Base-by-base conservation (phyloP, 768 basidiomycete genomes). In the Cantharellus anzutake region DNA sequence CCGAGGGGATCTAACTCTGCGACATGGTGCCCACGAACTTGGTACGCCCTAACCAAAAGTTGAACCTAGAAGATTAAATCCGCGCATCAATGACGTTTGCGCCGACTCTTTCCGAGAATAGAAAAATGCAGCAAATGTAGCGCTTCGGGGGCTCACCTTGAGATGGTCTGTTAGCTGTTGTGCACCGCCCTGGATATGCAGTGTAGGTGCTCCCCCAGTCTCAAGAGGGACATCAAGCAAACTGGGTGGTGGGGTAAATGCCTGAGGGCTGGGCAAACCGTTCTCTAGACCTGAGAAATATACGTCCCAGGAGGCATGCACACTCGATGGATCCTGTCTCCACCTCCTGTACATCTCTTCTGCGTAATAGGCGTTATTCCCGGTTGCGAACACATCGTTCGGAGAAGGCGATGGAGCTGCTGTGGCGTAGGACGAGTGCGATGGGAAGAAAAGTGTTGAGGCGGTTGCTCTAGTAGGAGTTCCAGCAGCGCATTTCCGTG, bases 11-110 rank as follows among this genome's bases (percentile, higher is more conserved):
- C 96, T 58, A 99, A 77, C 64, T 96, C 86, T 41, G 94, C 96
- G 60, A 92, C 77, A 66, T 97, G 92, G 67, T 99, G 96, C 14
- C 96, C 96, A 61, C 94, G 87, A 16, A 99, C 96, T 81, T 99
- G 96, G 73, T 96, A 99, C 2, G 96, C 96, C 60, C 96, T 85
- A 58, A 97, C 91, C 60, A 99, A 83, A 38, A 98, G 79, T 86
- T 99, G 96, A 16, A 91, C 84, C 94, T 98, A 68, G 2, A 50
- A 14, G 51, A 55, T 11, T 7, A 55, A 55, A 35, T 35, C 34
- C 34, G 7, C 11, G 52, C 16, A 35, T 55, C 52, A 7, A 7
- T 14, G 37, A 34, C 52, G 7, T 11, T 11, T 35, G 7, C 34
- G 52, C 52, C 34, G 34, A 35, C 7, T 14, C 11, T 29, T 11